These are phyloP conservation scores for Sugiyamaella xylanicola DNA, from an alignment of 1,139 yeast species.

Conservation along the genomic window DNA sequence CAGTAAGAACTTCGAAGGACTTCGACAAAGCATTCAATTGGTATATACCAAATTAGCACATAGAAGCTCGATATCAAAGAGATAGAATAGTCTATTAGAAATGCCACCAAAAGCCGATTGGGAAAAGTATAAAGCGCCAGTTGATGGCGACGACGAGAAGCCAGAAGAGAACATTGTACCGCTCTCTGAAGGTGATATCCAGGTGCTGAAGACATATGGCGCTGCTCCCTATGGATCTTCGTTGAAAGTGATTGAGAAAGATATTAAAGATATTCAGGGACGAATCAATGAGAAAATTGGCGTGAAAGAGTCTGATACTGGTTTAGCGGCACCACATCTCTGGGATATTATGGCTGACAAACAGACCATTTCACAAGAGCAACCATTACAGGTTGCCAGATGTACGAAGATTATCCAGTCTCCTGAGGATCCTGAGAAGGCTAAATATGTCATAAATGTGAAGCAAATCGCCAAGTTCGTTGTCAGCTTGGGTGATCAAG, in stretches of 20 bases:
- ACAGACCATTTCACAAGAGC: slow-evolving; percentile 90
- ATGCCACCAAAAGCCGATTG: slow-evolving; percentile 93
- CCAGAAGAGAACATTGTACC: slow-evolving; percentile 79
- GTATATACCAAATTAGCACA: too few species aligned
- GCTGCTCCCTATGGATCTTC: slow-evolving; percentile 92
- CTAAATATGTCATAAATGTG: slow-evolving; percentile 92
- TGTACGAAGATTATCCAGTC: slow-evolving; percentile 93
- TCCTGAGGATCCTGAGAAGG: slow-evolving; percentile 69
- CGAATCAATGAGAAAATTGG: slow-evolving; percentile 94
- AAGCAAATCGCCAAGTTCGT: slow-evolving; percentile 98
- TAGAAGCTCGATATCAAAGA: too few species aligned
- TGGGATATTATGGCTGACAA: slow-evolving; percentile 99
- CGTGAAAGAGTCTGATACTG: slow-evolving; percentile 92
- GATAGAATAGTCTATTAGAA: background rate
- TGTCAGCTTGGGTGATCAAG: slow-evolving; percentile 93
- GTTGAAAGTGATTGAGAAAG: slow-evolving; percentile 80
- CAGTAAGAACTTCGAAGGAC: too few species aligned
- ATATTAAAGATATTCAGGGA: slow-evolving; percentile 76
- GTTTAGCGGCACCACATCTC: slow-evolving; percentile 89
- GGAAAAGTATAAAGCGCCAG: slow-evolving; percentile 93
- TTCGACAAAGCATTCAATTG: too few species aligned
- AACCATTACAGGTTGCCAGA: slow-evolving; percentile 96
- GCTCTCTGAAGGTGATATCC: slow-evolving; percentile 93
- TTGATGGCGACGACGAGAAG: slow-evolving; percentile 69
- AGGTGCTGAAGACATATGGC: slow-evolving; percentile 89